Conservation (phyloP, 495 filamentous ascomycete genomes). For the Glonium stellatum region DNA sequence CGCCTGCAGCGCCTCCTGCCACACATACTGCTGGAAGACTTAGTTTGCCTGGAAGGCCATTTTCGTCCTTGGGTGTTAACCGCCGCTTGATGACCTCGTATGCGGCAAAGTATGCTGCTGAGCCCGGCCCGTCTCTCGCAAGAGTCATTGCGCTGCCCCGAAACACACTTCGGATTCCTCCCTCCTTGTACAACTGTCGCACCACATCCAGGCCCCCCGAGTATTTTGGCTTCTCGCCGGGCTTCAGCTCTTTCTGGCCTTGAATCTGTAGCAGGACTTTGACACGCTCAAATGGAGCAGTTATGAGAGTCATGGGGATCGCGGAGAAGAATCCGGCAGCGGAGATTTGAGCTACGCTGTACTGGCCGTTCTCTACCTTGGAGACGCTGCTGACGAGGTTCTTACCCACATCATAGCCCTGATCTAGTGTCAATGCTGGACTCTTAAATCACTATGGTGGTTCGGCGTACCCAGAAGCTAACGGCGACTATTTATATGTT, state of each 20-base stretch:
- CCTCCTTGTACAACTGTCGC: slow-evolving; percentile 85
- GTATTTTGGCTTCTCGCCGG: slow-evolving; percentile 91
- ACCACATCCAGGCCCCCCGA: slow-evolving; percentile 87
- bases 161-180: slow-evolving; percentile 85
- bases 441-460: background rate
- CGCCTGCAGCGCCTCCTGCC: slow-evolving; percentile 82
- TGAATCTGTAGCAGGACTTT: slow-evolving; percentile 98
- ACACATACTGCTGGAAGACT: slow-evolving; percentile 75
- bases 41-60: slow-evolving; percentile 61
- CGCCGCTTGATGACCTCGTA: slow-evolving; percentile 91
- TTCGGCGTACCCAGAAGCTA: slow-evolving; percentile 65
- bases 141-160: slow-evolving; percentile 85
- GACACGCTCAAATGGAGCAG: slow-evolving; percentile 95
- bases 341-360: slow-evolving; percentile 81
- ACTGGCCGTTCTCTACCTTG: slow-evolving; percentile 56
- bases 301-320: slow-evolving; percentile 96
- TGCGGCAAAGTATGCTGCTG: slow-evolving; percentile 90
- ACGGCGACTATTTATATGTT: slow-evolving; percentile 64
- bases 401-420: slow-evolving; percentile 94
- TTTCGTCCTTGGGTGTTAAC: slow-evolving; percentile 77
- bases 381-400: slow-evolving; percentile 65
- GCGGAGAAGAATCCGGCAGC: slow-evolving; percentile 95
- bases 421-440: background rate
- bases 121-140: slow-evolving; percentile 86
- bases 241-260: slow-evolving; percentile 75